Evolutionary conservation across 352 stramenopile genomes (phyloP), one percentile per base, ranked within the genome.

Genomic region (Aphanomyces stellatus): DNA sequence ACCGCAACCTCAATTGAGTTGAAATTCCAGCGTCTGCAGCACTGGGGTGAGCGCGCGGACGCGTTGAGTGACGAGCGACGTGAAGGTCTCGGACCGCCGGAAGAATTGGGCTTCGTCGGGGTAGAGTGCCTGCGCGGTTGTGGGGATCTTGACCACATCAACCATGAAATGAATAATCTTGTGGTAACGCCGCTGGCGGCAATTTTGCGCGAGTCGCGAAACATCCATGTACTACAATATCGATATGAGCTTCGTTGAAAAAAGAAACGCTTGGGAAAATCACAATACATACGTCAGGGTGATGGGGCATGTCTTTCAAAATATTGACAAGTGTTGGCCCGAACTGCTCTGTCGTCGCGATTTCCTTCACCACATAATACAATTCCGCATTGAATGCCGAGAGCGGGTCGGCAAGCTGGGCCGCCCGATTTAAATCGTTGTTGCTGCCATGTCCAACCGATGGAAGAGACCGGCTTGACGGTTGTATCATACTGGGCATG

Each of bases 221-320:
- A 67, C 27, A 33, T 67, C 60, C 60, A 67, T 67, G 22, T 22
- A 25, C 60, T 67, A 67, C 17, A 43, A 15, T 35, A 35, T 57
- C 49, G 30, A 25, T 17, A 5, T 41, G 40, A 24, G 42, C 11
- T 4, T 53, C 24, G 22, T 6, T 42, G 25, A n/a, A 8, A 10
- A 8, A 51, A n/a, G n/a, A n/a, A n/a, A n/a, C n/a, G n/a, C n/a
- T n/a, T n/a, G n/a, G n/a, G n/a, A n/a, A n/a, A n/a, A n/a, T n/a
- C n/a, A n/a, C n/a, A n/a, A n/a, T n/a, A n/a, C n/a, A n/a, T n/a
- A n/a, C n/a, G n/a, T n/a, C n/a, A n/a, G n/a, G n/a, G n/a, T n/a
- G n/a, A n/a, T n/a, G n/a, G n/a, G n/a, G n/a, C n/a, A n/a, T n/a
- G 27, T 67, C 42, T 4, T 19, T 17, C 8, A 67, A 28, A 5